Percentiles rank a stretch among this genome's conserved stretches.
These are phyloP conservation scores for Zoysia pacifica DNA, from an alignment of 176 grass and related monocot species.

Conservation along the genomic window DNA sequence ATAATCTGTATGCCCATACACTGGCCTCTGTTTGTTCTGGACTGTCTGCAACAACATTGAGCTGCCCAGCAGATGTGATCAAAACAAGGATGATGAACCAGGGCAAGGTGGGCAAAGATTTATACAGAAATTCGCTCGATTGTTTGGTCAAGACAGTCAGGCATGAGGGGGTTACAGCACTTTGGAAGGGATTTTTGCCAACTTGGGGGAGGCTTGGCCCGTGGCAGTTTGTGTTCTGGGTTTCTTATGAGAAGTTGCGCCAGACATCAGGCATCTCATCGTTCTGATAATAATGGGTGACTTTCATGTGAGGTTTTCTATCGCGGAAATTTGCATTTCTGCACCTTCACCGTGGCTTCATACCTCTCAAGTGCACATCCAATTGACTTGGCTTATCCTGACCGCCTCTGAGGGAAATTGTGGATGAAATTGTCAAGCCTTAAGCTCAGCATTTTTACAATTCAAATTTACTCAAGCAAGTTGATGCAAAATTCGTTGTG, in stretches of 20 bases:
- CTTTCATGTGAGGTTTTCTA: slow-evolving; percentile 1
- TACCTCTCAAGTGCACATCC: background rate
- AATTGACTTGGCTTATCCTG: slow-evolving; percentile 1
- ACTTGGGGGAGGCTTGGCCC: slow-evolving; percentile 90
- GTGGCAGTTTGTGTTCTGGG: slow-evolving; percentile 94
- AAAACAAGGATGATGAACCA: slow-evolving; percentile 96
- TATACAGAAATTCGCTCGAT: slow-evolving; percentile 82
- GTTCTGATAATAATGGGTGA: slow-evolving; percentile 46
- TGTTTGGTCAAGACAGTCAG: slow-evolving; percentile 76
- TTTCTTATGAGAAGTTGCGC: slow-evolving; percentile 78
- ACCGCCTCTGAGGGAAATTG: background rate
- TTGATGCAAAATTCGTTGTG: background rate
- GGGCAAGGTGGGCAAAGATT: slow-evolving; percentile 32
- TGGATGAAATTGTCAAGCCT: background rate
- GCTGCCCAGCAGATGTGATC: slow-evolving; percentile 82
- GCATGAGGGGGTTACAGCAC: slow-evolving; percentile 51
- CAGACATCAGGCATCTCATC: slow-evolving; percentile 68
- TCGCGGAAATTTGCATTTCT: background rate
- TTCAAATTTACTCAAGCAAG: background rate
- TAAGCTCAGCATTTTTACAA: background rate
- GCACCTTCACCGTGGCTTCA: background rate
- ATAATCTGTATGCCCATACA: too few relatives aligned
- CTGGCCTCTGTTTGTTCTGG: slow-evolving; percentile 75
- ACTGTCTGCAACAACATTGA: slow-evolving; percentile 58
- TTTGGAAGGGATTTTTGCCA: slow-evolving; percentile 91